Evolutionary conservation across 106 monocot species (phyloP), one percentile per base, ranked within the genome.

Genomic region (Dioscorea alata): DNA sequence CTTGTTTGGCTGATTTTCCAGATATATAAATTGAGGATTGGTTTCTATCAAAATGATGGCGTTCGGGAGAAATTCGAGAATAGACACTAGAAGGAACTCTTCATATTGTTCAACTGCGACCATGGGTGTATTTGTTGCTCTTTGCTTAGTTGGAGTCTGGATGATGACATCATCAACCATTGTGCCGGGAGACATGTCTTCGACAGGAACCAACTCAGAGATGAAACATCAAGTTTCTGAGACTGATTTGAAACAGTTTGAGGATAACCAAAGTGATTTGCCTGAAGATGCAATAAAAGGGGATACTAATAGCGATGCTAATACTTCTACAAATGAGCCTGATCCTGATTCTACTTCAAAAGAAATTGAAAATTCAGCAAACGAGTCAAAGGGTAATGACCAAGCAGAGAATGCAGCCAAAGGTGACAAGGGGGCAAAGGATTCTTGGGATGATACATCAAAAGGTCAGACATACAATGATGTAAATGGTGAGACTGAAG

Each of bases 91-190:
- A 71, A 80, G 73, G 24, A 73, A 86, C 17, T 84, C 88, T 13
- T 83, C 87, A 13, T 80, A 71, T 48, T 85, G 83, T 63, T 88
- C 85, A 22, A 83, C 73, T 6, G 52, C 62, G 56, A 83, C 78
- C 59, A 48, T 85, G 49, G 84, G 82, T 52, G 73, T 85, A 28
- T 87, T 94, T 79, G 82, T 94, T 28, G 80, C 80, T 61, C 79
- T 90, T 69, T 83, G 86, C 63, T 69, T 94, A 52, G 79, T 90
- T 33, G 87, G 83, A 4, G 79, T 94, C 48, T 94, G 94, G 94
- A 88, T 90, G 87, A 74, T 83, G 75, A 81, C 87, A 54, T 90
- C 87, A 25, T 80, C 77, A 15, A 71, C 75, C 18, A 74, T 90
- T 54, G 69, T 76, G 48, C 87, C 90, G 9, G 71, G 71, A 21